Conservation (phyloP, 768 basidiomycete genomes). For the Tubosaeta sp. region DNA sequence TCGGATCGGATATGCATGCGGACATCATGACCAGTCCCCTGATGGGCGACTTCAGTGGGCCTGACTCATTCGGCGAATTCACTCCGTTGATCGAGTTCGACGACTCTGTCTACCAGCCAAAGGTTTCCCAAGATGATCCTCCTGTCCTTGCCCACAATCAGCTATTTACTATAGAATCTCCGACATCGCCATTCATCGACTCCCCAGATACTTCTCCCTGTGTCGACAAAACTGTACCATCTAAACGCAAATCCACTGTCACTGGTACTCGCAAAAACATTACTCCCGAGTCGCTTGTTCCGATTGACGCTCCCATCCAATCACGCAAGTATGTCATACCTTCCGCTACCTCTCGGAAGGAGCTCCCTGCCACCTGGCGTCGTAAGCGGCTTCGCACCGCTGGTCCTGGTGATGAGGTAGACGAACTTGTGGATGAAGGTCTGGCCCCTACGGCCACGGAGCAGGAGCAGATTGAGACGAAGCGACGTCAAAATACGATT, state of each 20-base stretch:
- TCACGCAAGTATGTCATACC: conserved; percentile 67
- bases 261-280: conserved; percentile 74
- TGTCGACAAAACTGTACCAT: conserved; percentile 11
- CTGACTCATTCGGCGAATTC: conserved; percentile 30
- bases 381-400: conserved; percentile 54
- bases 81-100: conserved; percentile 32
- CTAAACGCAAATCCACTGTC: conserved; percentile 33
- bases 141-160: conserved; percentile 13
- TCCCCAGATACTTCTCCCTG: conserved; percentile 30
- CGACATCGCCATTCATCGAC: conserved; percentile 48
- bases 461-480: conserved; percentile 68
- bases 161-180: conserved; percentile 46
- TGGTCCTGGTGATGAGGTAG: conserved; percentile 47
- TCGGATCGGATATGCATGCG: conserved; percentile 34
- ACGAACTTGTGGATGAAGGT: conserved; percentile 27
- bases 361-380: conserved; percentile 67
- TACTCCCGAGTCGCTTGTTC: conserved; percentile 59
- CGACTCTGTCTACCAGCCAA: conserved; percentile 13
- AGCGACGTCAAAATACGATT: conserved; percentile 80
- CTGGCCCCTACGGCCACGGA: conserved; percentile 44
- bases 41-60: conserved; percentile 31
- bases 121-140: conserved; percentile 10
- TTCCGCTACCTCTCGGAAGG: conserved; percentile 75
- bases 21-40: conserved; percentile 43
- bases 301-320: conserved; percentile 78